Conservation (phyloP, 179 eudicot species). For the Carnegiea gigantea region DNA sequence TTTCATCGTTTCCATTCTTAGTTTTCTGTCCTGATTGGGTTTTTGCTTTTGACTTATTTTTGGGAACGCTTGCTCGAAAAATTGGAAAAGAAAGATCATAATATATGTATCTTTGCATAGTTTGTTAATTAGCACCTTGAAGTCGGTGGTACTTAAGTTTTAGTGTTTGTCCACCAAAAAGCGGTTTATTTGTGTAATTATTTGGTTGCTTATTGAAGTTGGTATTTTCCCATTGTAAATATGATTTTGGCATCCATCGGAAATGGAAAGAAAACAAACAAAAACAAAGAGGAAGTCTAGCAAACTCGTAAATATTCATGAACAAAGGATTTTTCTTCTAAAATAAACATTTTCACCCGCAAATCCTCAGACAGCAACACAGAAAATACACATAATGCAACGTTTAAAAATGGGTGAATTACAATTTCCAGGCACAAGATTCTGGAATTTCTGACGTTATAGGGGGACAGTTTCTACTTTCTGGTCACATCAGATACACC, state of each 20-base stretch:
- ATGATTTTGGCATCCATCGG: not conserved
- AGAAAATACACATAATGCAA: not conserved
- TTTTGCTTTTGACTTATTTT: not conserved
- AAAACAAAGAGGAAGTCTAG: no score
- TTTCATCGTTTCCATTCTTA: slow-evolving; percentile 9
- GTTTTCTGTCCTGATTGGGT: slow-evolving; percentile 13
- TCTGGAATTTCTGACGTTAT: not conserved
- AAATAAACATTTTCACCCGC: no score
- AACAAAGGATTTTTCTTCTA: no score
- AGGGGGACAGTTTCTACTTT: no score
- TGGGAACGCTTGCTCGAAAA: slow-evolving; percentile 10
- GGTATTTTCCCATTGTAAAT: not conserved
- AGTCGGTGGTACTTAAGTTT: slow-evolving; percentile 22
- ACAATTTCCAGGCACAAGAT: not conserved
- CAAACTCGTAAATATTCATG: no score
- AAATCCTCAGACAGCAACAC: not conserved
- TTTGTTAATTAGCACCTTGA: slow-evolving; percentile 16
- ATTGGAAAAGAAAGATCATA: slow-evolving; percentile 3
- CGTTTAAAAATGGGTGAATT: not conserved
- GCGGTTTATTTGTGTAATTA: slow-evolving; percentile 13
- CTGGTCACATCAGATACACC: not conserved
- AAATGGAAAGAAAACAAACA: not conserved
- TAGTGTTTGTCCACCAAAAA: slow-evolving; percentile 21
- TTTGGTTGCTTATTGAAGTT: slow-evolving; percentile 8
- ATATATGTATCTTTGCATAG: slow-evolving; percentile 3